Evolutionary conservation across 129 eudicot genomes (phyloP), one percentile per base, ranked within the genome.

Genomic region (Tagetes erecta): DNA sequence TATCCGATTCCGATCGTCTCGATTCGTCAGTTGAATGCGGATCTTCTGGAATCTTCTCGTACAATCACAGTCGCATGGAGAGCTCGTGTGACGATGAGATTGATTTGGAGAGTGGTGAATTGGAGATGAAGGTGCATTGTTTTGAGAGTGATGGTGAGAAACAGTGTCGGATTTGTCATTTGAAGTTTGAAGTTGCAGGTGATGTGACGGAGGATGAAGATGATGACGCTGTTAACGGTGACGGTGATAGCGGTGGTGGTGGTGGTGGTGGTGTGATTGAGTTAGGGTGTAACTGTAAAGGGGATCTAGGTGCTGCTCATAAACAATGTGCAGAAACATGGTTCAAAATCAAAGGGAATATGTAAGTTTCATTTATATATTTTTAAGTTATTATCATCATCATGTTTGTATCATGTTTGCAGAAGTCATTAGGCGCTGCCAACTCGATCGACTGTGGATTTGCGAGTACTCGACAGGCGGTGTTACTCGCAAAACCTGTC

Each of bases 301-400:
- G 95, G 76, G 95, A 88, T 76, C 78, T 88, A 68, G 90, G 88
- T 4, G 49, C 83, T 83, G 85, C 90, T 53, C 95, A 88, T 57
- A 88, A 83, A 69, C 87, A 82, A 72, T 88, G 95, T 83, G 90
- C 90, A 11, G 90, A 88, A 74, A 85, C 95, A 45, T 88, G 90
- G 95, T 85, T 88, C 83, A 85, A 88, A 73, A 88, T 83, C 68
- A 85, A 65, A 34, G 95, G 88, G 4, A 79, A 88, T 66, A 72
- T 80, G 95, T 88, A 60, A 78, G 95, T 83, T n/a, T 53, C 36
- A 6, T 31, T 59, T 3, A 44, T 12, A 20, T 20, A 20, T 20
- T 20, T 20, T 20, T 20, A 20, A 20, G 27, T 20, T 20, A 20
- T 20, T 20, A 20, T 20, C 27, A 20, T 20, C 27, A 20, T 20